A percentile compares a stretch with the other conserved stretches of the same genome.
These are phyloP conservation scores for Tricholoma furcatifolium DNA, from an alignment of 768 basidiomycete genomes.

Conservation along the genomic window DNA sequence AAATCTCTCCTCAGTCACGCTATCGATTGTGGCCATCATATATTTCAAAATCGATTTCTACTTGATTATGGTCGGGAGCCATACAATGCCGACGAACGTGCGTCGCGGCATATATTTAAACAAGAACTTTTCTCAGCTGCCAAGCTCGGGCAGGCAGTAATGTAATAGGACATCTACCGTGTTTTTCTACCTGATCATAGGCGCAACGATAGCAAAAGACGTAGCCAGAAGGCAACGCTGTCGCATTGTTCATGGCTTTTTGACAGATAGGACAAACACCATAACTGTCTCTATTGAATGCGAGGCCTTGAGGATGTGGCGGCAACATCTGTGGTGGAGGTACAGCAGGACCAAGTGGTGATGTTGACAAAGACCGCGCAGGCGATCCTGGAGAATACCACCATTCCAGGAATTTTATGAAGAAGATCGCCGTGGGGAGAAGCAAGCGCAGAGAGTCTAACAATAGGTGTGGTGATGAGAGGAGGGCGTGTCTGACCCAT, in stretches of 20 bases:
- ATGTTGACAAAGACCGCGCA: conserved; percentile 66
- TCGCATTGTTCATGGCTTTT: conserved; percentile 76
- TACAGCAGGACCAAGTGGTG: conserved; percentile 63
- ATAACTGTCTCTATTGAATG: conserved; percentile 61
- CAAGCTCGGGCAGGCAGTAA: conserved; percentile 71
- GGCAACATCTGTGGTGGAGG: conserved; percentile 76
- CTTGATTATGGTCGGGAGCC: conserved; percentile 9
- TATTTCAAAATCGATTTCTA: conserved; percentile 18
- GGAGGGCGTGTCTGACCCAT: conserved; percentile 45
- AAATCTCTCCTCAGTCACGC: neutral
- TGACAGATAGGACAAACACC: conserved; percentile 87
- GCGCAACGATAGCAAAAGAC: conserved; percentile 94
- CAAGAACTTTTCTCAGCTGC: conserved; percentile 85
- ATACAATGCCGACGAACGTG: conserved; percentile 44
- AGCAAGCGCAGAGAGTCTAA: conserved; percentile 78
- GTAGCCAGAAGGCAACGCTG: conserved; percentile 88
- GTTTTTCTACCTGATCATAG: conserved; percentile 75
- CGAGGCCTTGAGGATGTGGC: conserved; percentile 71
- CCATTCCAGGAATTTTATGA: conserved; percentile 97
- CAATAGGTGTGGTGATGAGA: conserved; percentile 56
- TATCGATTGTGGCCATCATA: conserved; percentile 8
- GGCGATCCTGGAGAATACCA: conserved; percentile 97
- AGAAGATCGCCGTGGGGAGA: conserved; percentile 89
- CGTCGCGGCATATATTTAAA: conserved; percentile 42
- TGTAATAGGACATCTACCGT: conserved; percentile 85